Evolutionary conservation across 495 filamentous ascomycete species (phyloP), one percentile per base, ranked within the genome.

Genomic region (Xylaria nigripes): DNA sequence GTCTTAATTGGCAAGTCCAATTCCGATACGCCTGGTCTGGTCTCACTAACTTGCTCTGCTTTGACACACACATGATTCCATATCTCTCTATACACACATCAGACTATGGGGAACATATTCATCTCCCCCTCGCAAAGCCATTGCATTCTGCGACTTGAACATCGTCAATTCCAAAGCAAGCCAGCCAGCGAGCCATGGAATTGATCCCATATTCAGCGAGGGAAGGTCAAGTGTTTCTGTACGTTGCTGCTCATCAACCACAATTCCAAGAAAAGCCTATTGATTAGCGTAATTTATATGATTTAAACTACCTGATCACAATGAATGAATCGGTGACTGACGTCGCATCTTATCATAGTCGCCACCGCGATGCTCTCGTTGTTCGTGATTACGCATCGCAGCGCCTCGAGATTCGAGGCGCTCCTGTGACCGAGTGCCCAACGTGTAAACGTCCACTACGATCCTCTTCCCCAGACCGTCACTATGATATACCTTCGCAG

Each of bases 281-380:
- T n/a, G n/a, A n/a, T n/a, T n/a, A n/a, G n/a, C n/a, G n/a, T n/a
- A n/a, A n/a, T n/a, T n/a, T n/a, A n/a, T n/a, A n/a, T n/a, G n/a
- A n/a, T n/a, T n/a, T n/a, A n/a, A n/a, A n/a, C n/a, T n/a, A n/a
- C n/a, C 21, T 9, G 21, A 27, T 2, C 15, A n/a, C 18, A 21
- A 50, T 9, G 18, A 18, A 2, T 21, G 12, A 22, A 23, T n/a
- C 23, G 22, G 50, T 38, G 21, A 21, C 46, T 43, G 47, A 56
- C 24, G 13, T 32, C 24, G 18, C 22, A 13, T 41, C 29, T 13
- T 46, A 5, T 9, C 23, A 3, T 61, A 97, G 92, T 25, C 93
- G 93, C 58, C 89, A 96, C 67, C 85, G 91, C 62, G 86, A 93
- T 66, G 85, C 90, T 3, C 83, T 98, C 48, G 94, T 98, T 19